phyloP scores from a whole-genome alignment of 164 flowering plant species.

The Nymphaea colorata region DNA sequence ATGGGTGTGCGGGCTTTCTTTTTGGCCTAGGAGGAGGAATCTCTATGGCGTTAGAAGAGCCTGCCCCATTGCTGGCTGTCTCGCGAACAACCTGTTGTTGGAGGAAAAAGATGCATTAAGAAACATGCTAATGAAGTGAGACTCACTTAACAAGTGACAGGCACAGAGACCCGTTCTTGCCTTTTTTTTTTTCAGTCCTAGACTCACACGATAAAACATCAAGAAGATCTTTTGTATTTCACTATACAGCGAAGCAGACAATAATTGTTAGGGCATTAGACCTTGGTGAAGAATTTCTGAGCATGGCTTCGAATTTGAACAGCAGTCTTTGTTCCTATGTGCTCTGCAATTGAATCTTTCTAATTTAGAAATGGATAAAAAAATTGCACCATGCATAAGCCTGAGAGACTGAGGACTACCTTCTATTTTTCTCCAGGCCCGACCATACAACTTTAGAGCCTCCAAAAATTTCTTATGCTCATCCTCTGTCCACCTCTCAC shows the following conservation, averaged over 20 bases:
- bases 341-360: slow-evolving; percentile 36
- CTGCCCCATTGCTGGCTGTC: slow-evolving; percentile 20
- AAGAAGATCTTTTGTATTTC: slow-evolving; percentile 4
- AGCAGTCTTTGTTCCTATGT: slow-evolving; percentile 76
- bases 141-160: not conserved
- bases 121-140: no score
- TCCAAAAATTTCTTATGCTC: slow-evolving; percentile 57
- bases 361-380: not conserved
- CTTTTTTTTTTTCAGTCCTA: not conserved
- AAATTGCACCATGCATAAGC: not conserved
- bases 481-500: slow-evolving; percentile 65
- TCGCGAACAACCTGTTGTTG: slow-evolving; percentile 43
- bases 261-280: slow-evolving; percentile 12
- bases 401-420: slow-evolving; percentile 16
- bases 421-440: slow-evolving; percentile 63
- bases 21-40: slow-evolving; percentile 93
- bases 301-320: slow-evolving; percentile 96
- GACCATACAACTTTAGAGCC: slow-evolving; percentile 49
- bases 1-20: slow-evolving; percentile 75
- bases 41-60: slow-evolving; percentile 41
- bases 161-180: not conserved
- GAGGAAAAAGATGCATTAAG: not conserved
- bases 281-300: slow-evolving; percentile 90
- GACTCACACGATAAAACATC: slow-evolving; percentile 15
- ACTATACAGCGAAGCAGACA: slow-evolving; percentile 6